These are phyloP conservation scores for Sextonia rubra DNA, from an alignment of 164 flowering plant species.

Conservation along the genomic window DNA sequence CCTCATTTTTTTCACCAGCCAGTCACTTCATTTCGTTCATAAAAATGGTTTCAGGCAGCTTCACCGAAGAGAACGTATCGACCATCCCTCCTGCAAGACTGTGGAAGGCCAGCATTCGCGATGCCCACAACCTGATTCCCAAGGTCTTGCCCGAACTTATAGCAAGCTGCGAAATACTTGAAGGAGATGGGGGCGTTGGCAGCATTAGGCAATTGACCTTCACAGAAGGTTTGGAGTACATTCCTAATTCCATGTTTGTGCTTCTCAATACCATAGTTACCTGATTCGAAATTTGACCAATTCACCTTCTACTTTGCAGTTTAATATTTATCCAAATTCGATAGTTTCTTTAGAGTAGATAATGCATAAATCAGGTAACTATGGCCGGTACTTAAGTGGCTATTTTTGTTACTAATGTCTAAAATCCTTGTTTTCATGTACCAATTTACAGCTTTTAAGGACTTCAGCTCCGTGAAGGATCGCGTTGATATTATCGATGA, in stretches of 20 bases:
- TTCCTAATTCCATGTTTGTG: too few relatives aligned
- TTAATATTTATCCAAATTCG: too few relatives aligned
- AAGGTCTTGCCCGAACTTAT: not conserved
- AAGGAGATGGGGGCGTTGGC: not conserved
- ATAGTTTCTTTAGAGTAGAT: too few relatives aligned
- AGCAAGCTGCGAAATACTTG: not conserved
- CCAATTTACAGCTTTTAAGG: constrained; percentile 2
- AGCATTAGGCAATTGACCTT: not conserved
- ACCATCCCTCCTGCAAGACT: not conserved
- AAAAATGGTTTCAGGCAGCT: not conserved
- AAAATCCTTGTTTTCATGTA: not conserved
- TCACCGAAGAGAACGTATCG: not conserved
- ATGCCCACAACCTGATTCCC: constrained; percentile 2
- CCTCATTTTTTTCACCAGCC: too few relatives aligned
- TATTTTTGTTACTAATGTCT: too few relatives aligned
- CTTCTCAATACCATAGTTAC: too few relatives aligned
- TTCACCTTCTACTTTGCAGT: too few relatives aligned
- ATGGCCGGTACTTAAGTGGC: too few relatives aligned
- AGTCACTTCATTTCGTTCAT: too few relatives aligned
- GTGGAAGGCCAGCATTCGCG: constrained; percentile 1
- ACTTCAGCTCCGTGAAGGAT: not conserved
- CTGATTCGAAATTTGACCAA: too few relatives aligned
- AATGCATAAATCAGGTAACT: too few relatives aligned
- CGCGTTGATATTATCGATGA: not conserved
- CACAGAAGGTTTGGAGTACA: not conserved